These are phyloP conservation scores for Botrytis porri DNA, from an alignment of 2,329 filamentous ascomycete genomes.

Conservation along the genomic window DNA sequence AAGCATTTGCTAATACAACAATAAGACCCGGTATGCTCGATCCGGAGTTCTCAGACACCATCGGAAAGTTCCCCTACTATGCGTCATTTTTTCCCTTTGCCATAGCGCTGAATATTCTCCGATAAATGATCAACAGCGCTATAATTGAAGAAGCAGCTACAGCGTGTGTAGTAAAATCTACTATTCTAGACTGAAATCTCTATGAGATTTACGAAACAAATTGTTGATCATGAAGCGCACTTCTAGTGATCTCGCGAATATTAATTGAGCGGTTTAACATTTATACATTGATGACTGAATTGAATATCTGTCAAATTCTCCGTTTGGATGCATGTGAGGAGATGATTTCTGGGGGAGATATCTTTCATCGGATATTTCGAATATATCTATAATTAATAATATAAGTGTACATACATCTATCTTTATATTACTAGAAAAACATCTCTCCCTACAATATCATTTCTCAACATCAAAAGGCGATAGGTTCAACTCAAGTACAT, in stretches of 20 bases:
- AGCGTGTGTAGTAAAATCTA: not conserved
- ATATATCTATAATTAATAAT: not conserved
- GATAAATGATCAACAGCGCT: not conserved
- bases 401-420: not conserved
- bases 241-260: not conserved
- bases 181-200: not conserved
- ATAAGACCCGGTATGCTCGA: not conserved
- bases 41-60: not conserved
- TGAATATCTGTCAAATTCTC: not conserved
- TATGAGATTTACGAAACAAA: not conserved
- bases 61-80: not conserved
- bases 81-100: not conserved
- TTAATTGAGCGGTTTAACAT: not conserved
- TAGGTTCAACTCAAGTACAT: no score
- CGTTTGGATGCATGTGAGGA: not conserved
- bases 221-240: not conserved
- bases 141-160: not conserved
- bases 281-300: not conserved
- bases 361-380: not conserved
- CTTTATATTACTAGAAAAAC: not conserved
- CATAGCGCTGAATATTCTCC: not conserved
- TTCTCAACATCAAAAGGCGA: no score
- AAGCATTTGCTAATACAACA: not conserved
- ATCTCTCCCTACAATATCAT: no score
- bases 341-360: not conserved